These are phyloP conservation scores for Gossypium herbaceum DNA, from an alignment of 345 rosid genomes.

Conservation along the genomic window DNA sequence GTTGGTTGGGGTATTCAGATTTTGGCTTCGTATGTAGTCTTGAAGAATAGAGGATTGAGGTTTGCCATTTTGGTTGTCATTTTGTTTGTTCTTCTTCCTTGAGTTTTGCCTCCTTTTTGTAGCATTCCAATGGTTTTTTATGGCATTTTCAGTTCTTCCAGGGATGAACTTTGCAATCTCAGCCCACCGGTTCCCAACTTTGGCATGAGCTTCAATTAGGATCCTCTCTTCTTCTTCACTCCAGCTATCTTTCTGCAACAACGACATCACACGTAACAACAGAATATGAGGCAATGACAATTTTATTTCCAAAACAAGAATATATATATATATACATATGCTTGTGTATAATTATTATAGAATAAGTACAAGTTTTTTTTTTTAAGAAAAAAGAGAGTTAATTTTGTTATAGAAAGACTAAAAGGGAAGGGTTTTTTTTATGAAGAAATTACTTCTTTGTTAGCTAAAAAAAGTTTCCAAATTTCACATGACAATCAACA, in stretches of 20 bases:
- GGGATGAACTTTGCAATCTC: conserved; percentile 83
- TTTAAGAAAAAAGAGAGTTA: neutral
- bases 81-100: conserved; percentile 52
- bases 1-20: conserved; percentile 17
- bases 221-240: conserved; percentile 81
- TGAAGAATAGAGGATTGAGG: conserved; percentile 65
- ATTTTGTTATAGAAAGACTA: neutral
- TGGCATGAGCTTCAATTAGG: conserved; percentile 66
- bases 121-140: conserved; percentile 96
- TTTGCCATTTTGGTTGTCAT: conserved; percentile 22
- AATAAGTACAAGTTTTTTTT: no score
- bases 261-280: neutral
- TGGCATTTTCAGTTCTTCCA: conserved; percentile 84
- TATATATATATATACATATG: no score
- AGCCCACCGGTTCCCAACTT: conserved; percentile 89
- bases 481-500: conserved; percentile 28
- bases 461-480: neutral
- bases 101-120: conserved; percentile 80
- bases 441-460: neutral
- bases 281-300: neutral
- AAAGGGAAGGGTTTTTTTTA: conserved; percentile 6
- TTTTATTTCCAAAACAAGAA: neutral
- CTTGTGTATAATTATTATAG: no score
- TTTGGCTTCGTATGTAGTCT: conserved; percentile 67
- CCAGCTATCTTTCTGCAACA: conserved; percentile 80